Conservation (phyloP, 2,329 filamentous ascomycete genomes). For the Mollisiaceae sp. region DNA sequence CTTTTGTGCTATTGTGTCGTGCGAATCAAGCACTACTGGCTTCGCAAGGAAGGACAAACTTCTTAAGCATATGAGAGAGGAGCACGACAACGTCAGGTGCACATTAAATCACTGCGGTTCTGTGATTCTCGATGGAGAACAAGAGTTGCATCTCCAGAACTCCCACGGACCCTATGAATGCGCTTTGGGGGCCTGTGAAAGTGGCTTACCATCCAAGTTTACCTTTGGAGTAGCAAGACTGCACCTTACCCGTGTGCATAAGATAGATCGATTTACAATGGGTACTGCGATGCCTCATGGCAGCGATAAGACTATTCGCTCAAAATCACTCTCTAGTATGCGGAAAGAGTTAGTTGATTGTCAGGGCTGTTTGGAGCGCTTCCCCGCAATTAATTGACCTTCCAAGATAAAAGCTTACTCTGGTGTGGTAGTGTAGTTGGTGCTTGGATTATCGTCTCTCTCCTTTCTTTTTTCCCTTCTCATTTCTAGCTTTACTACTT, state of each 20-base stretch:
- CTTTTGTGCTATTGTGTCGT: conserved; percentile 7
- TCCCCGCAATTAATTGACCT: not conserved
- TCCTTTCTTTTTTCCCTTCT: not conserved
- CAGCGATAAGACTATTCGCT: not conserved
- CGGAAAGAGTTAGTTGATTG: not conserved
- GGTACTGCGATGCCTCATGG: too few relatives aligned
- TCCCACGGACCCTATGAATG: conserved; percentile 4
- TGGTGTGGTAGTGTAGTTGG: not conserved
- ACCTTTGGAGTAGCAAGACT: not conserved
- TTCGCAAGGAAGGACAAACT: conserved; percentile 10
- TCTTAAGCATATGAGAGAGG: conserved; percentile 7
- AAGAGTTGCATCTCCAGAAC: not conserved
- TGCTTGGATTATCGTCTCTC: not conserved
- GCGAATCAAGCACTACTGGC: not conserved
- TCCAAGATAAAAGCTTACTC: not conserved
- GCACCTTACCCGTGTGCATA: not conserved
- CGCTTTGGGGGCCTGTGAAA: not conserved
- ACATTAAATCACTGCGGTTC: conserved; percentile 1
- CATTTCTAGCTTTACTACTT: too few relatives aligned
- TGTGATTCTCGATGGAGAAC: conserved; percentile 6
- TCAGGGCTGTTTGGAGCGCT: not conserved
- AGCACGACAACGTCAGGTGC: conserved; percentile 12
- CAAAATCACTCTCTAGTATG: not conserved
- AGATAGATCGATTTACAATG: too few relatives aligned
- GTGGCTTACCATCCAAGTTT: not conserved